These are phyloP conservation scores for Phytophthora idaei DNA, from an alignment of 352 stramenopile genomes.

Conservation along the genomic window DNA sequence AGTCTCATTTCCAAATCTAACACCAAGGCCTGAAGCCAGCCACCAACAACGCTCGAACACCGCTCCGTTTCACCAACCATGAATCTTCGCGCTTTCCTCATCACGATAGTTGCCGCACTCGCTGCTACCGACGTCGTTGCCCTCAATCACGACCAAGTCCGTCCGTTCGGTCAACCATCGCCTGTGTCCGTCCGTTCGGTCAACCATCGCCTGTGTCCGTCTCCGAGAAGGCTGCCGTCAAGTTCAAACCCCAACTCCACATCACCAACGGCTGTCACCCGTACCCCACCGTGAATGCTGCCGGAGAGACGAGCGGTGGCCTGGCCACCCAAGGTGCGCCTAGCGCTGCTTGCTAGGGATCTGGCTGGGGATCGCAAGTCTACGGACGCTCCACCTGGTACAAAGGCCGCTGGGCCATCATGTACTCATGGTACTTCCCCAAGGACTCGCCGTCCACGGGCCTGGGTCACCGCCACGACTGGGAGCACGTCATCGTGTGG, in stretches of 20 bases:
- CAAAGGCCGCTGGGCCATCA: constrained; percentile 11
- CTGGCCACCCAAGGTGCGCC: background rate
- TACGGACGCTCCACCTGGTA: constrained; percentile 10
- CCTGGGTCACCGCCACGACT: constrained; percentile 16
- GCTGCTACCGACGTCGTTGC: background rate
- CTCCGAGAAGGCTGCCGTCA: constrained; percentile 4
- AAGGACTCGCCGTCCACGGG: constrained; percentile 10
- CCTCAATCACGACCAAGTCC: background rate
- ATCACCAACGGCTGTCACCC: constrained; percentile 7
- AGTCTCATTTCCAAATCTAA: background rate
- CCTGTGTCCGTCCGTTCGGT: background rate
- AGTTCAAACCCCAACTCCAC: constrained; percentile 14
- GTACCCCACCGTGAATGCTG: constrained; percentile 10
- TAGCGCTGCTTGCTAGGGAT: constrained; percentile 1
- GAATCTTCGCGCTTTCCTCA: background rate
- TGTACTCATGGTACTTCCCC: constrained; percentile 20
- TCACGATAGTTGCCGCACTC: background rate
- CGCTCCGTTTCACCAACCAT: background rate
- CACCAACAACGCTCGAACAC: background rate
- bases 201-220: background rate
- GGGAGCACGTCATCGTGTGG: constrained; percentile 16
- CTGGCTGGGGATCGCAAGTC: constrained; percentile 10
- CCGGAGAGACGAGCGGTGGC: constrained; percentile 6
- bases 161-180: background rate
- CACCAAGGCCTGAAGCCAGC: background rate